Conservation (phyloP, 306 rosid genomes). For the Lithocarpus polystachyus region DNA sequence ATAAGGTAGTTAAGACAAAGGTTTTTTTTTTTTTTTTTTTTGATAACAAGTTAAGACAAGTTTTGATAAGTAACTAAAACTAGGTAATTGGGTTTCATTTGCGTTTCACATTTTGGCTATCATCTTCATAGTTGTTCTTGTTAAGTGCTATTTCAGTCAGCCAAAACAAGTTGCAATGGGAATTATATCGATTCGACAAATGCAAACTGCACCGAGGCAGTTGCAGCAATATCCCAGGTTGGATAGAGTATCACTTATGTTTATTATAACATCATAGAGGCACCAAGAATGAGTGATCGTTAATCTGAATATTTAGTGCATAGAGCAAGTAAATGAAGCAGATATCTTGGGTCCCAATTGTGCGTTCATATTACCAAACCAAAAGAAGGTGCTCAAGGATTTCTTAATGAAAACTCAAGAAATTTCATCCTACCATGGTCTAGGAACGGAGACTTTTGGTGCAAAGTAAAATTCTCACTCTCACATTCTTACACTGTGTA, state of each 20-base stretch:
- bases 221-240: not conserved
- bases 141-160: conserved; percentile 6
- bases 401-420: not conserved
- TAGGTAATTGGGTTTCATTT: not conserved
- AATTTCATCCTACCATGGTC: not conserved
- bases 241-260: not conserved
- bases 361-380: conserved; percentile 16
- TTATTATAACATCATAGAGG: not conserved
- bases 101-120: not conserved
- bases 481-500: not conserved
- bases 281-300: not conserved
- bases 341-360: conserved; percentile 18
- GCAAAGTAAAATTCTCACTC: not conserved
- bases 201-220: not conserved
- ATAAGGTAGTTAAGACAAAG: not conserved
- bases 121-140: no score
- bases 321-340: not conserved
- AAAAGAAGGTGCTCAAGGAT: conserved; percentile 12
- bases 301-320: conserved; percentile 8
- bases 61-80: not conserved
- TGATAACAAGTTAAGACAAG: not conserved
- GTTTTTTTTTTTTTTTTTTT: not conserved
- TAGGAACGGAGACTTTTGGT: not conserved
- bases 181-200: conserved; percentile 10
- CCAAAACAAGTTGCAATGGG: conserved; percentile 19